Evolutionary conservation across 345 rosid species (phyloP).

Genomic region (Salix dunnii): DNA sequence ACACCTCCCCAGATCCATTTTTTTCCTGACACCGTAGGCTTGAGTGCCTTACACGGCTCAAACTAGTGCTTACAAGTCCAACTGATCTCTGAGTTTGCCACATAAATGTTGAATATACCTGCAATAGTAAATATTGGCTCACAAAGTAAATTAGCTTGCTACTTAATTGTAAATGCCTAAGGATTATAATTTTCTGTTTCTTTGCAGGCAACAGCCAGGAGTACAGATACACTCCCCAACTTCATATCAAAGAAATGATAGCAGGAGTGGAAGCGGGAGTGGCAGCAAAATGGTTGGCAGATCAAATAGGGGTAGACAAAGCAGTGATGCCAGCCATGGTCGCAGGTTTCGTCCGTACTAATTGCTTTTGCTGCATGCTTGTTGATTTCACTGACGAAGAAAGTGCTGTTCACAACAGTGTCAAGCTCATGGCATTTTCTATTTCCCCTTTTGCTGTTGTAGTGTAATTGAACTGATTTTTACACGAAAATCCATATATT

Average conservation of each 20-base stretch:
- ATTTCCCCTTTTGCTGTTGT: not conserved
- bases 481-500: not conserved
- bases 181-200: conserved; percentile 7
- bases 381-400: not conserved
- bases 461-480: not conserved
- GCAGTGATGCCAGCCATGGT: conserved; percentile 55
- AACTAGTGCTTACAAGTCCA: not conserved
- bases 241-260: conserved; percentile 41
- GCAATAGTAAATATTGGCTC: not conserved
- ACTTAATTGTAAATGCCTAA: not conserved
- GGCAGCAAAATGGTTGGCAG: conserved; percentile 40
- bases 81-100: not conserved
- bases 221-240: conserved; percentile 48
- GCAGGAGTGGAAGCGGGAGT: conserved; percentile 42
- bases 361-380: not conserved
- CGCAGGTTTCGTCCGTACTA: conserved; percentile 76
- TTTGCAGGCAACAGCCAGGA: conserved; percentile 80
- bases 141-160: not conserved
- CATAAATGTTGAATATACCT: not conserved
- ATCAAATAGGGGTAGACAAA: conserved; percentile 53
- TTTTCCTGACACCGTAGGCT: not conserved
- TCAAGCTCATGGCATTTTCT: not conserved
- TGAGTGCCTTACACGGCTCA: not conserved
- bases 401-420: not conserved
- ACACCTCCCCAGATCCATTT: not conserved